Evolutionary conservation across 345 rosid genomes (phyloP).

Genomic region (Iberis pinnata): DNA sequence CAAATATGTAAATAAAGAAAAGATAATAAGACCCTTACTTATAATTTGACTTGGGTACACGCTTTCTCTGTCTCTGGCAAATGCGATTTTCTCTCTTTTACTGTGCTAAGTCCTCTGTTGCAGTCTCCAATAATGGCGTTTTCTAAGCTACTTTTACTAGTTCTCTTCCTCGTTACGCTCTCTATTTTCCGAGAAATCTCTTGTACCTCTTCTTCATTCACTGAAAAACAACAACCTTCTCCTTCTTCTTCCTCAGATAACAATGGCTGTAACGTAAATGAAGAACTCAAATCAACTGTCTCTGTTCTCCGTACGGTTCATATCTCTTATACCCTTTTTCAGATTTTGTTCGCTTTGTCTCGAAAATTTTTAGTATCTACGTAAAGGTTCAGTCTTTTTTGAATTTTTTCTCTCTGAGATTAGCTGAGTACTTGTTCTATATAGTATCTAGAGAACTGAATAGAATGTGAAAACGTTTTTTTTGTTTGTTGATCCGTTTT

Average conservation of each 20-base stretch:
- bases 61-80: slow-evolving; percentile 10
- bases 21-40: slow-evolving; percentile 14
- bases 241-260: slow-evolving; percentile 6
- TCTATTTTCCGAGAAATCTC: background rate
- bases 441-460: too few relatives aligned
- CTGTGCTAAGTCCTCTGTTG: slow-evolving; percentile 18
- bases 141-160: slow-evolving; percentile 21
- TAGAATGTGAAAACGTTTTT: background rate
- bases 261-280: slow-evolving; percentile 13
- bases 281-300: slow-evolving; percentile 33
- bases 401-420: too few relatives aligned
- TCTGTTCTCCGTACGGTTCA: slow-evolving; percentile 25
- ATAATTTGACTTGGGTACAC: slow-evolving; percentile 21
- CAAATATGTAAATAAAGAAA: slow-evolving; percentile 9
- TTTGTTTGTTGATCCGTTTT: slow-evolving; percentile 16
- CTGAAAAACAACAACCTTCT: slow-evolving; percentile 1
- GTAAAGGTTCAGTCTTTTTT: slow-evolving; percentile 3
- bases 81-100: too few relatives aligned
- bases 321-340: slow-evolving; percentile 10
- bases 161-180: slow-evolving; percentile 21
- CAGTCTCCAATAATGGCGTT: slow-evolving; percentile 34
- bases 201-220: slow-evolving; percentile 5
- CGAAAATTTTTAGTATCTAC: background rate
- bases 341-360: background rate
- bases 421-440: too few relatives aligned